A percentile compares a stretch with the other conserved stretches of the same genome.
Conservation (phyloP, 2,329 filamentous ascomycete species). For the Periconia digitata region DNA sequence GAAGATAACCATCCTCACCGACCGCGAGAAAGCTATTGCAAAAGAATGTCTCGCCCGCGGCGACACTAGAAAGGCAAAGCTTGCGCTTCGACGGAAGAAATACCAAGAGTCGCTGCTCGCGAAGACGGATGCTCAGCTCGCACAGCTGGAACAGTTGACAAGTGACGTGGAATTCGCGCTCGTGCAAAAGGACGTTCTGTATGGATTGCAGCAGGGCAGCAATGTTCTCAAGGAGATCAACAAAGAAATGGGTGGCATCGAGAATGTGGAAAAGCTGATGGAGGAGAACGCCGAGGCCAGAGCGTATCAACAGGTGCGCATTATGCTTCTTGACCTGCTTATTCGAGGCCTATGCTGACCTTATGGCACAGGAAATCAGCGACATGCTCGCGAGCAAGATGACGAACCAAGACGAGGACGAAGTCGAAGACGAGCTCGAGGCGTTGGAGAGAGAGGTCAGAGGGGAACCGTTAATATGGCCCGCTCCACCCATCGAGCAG, state of each 20-base stretch:
- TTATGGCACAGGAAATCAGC: conserved; percentile 72
- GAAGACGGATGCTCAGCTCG: conserved; percentile 92
- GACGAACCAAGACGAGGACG: conserved; percentile 93
- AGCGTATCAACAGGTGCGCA: conserved; percentile 80
- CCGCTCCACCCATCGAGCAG: conserved; percentile 41
- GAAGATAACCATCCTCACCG: conserved; percentile 81
- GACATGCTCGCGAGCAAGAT: conserved; percentile 87
- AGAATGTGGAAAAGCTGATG: conserved; percentile 93
- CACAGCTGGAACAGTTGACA: conserved; percentile 86
- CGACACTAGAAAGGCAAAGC: conserved; percentile 78
- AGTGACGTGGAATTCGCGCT: conserved; percentile 91
- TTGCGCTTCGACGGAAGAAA: conserved; percentile 91
- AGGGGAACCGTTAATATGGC: conserved; percentile 40
- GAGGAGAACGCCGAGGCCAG: conserved; percentile 87
- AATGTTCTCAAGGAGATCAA: conserved; percentile 88
- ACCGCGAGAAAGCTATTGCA: conserved; percentile 84
- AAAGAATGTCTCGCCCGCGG: conserved; percentile 76
- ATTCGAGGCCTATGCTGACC: not conserved
- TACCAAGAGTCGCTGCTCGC: conserved; percentile 88
- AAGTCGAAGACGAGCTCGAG: conserved; percentile 93
- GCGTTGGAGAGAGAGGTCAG: conserved; percentile 70
- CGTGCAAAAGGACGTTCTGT: conserved; percentile 95
- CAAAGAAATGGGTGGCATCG: conserved; percentile 91
- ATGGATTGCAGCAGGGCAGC: conserved; percentile 89
- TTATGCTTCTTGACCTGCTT: not conserved